Evolutionary conservation across 805 yeast genomes (phyloP).

Genomic region (Maudiozyma serrabonitensis): DNA sequence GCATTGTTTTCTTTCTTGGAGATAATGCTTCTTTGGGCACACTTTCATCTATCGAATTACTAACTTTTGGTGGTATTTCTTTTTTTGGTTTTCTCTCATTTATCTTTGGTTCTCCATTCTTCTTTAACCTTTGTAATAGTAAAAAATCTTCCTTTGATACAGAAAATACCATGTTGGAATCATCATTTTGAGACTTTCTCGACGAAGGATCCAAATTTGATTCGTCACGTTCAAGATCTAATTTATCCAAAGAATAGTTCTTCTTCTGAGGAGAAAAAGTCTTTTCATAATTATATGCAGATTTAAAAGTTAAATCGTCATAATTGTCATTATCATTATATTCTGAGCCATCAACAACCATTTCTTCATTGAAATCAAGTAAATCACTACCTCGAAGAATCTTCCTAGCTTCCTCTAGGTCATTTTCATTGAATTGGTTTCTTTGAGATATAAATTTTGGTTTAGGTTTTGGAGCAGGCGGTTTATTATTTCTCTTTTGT

Average conservation of each 20-base stretch:
- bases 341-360: neutral
- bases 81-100: neutral
- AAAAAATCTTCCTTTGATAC: constrained; percentile 25
- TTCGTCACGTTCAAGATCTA: constrained; percentile 3
- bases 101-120: neutral
- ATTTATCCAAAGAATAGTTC: constrained; percentile 3
- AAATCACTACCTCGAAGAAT: neutral
- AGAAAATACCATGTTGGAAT: neutral
- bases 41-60: neutral
- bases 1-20: constrained; percentile 4
- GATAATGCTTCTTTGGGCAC: neutral
- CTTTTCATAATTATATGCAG: constrained; percentile 27
- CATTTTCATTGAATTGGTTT: neutral
- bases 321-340: neutral
- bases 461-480: neutral
- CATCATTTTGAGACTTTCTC: neutral
- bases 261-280: constrained; percentile 21
- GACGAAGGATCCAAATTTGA: too few species aligned
- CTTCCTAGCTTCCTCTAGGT: constrained; percentile 1
- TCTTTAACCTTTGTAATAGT: constrained; percentile 17
- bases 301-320: constrained; percentile 15
- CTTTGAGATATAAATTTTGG: neutral
- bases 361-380: neutral
- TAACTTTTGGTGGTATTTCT: neutral
- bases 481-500: neutral